phyloP scores from a whole-genome alignment of 306 rosid species.

The Quercus dentata region DNA sequence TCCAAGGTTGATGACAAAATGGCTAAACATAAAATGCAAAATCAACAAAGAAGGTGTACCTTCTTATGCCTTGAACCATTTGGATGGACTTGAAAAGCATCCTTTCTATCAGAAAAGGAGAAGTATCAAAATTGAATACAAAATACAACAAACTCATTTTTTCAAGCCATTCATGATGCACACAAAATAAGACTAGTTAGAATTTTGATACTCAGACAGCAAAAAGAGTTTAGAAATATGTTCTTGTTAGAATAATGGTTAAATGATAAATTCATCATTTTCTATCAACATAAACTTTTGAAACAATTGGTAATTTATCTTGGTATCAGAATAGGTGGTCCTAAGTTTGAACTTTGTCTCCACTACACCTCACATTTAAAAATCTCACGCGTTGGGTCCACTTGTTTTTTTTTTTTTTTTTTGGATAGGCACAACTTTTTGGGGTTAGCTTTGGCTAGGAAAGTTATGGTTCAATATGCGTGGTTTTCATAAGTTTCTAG shows the following conservation, averaged over 20 bases:
- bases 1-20: constrained; percentile 3
- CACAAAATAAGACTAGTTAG: background rate
- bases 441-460: background rate
- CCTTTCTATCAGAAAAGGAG: constrained; percentile 41
- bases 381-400: too few species aligned
- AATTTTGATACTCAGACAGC: background rate
- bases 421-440: background rate
- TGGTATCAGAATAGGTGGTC: too few species aligned
- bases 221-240: background rate
- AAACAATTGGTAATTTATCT: too few species aligned
- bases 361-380: too few species aligned
- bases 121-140: constrained; percentile 8
- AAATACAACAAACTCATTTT: constrained; percentile 13
- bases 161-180: constrained; percentile 10
- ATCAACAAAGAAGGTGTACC: constrained; percentile 35
- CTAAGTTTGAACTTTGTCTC: too few species aligned
- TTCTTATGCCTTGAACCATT: constrained; percentile 43
- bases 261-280: too few species aligned
- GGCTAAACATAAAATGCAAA: background rate
- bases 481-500: background rate
- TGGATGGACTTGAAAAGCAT: constrained; percentile 31
- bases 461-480: background rate
- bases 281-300: too few species aligned
- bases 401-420: background rate
- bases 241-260: too few species aligned